These are phyloP conservation scores for Thelephora terrestris DNA, from an alignment of 1,284 basidiomycete genomes.

Conservation along the genomic window DNA sequence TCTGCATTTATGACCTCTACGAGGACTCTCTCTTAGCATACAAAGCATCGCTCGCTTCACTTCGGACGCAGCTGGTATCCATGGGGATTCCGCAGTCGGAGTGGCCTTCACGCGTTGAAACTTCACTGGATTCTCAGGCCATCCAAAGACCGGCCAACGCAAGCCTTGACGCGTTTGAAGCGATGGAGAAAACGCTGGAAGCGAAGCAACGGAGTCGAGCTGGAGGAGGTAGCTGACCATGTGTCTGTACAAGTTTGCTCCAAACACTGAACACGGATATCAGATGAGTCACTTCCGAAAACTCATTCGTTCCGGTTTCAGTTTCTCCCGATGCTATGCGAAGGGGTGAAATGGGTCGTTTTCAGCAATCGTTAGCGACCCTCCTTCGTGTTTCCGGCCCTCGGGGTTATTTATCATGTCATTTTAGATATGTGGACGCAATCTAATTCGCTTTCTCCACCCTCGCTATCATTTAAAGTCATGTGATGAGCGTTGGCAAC, in stretches of 20 bases:
- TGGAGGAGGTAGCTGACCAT: constrained; percentile 26
- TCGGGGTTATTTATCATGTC: too few relatives aligned
- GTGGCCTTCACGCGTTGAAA: constrained; percentile 49
- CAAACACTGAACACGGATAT: constrained; percentile 5
- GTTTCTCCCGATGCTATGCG: constrained; percentile 13
- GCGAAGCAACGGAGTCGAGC: constrained; percentile 28
- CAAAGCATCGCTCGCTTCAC: constrained; percentile 38
- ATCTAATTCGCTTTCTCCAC: constrained; percentile 38
- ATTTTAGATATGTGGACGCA: too few relatives aligned
- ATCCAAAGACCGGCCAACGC: constrained; percentile 14
- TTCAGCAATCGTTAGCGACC: constrained; percentile 19
- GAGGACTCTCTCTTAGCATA: constrained; percentile 68
- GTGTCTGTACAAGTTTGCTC: constrained; percentile 3
- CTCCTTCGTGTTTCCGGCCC: too few relatives aligned
- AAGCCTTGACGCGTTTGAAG: constrained; percentile 50
- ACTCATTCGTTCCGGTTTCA: not conserved
- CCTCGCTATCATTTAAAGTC: too few relatives aligned
- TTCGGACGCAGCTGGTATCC: constrained; percentile 40
- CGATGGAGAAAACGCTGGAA: constrained; percentile 47
- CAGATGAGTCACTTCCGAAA: not conserved
- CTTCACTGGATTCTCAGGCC: constrained; percentile 3
- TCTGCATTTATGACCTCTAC: constrained; percentile 85
- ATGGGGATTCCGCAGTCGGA: constrained; percentile 43
- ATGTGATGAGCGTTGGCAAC: too few relatives aligned
- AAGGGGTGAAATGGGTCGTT: constrained; percentile 21